Conservation (phyloP, 1,284 basidiomycete species). For the Laetiporus sulphureus region DNA sequence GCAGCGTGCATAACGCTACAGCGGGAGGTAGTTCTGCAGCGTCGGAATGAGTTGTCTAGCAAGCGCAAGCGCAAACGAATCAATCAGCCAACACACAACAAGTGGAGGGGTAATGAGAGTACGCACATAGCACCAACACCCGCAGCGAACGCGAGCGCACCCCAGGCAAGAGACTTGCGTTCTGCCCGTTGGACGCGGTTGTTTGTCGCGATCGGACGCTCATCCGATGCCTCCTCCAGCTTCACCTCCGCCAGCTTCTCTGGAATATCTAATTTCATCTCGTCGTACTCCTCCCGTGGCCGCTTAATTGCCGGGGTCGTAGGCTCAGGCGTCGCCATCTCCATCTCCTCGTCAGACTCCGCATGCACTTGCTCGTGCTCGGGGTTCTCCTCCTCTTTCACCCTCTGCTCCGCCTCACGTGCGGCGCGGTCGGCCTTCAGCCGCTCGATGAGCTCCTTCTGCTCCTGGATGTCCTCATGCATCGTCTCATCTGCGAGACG, state of each 20-base stretch:
- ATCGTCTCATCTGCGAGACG: conserved; percentile 57
- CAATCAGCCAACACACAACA: no score
- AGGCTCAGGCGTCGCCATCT: conserved; percentile 13
- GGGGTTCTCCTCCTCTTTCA: conserved; percentile 17
- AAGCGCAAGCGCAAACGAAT: no score
- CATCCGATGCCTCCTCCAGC: conserved; percentile 36
- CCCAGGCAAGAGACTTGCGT: conserved; percentile 69
- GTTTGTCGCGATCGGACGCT: conserved; percentile 55
- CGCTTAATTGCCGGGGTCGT: conserved; percentile 31
- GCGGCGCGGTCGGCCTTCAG: conserved; percentile 51
- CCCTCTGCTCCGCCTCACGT: conserved; percentile 18
- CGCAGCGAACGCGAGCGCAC: conserved; percentile 65
- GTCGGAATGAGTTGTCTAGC: conserved; percentile 2
- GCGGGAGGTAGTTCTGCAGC: conserved; percentile 3
- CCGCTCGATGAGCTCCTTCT: conserved; percentile 59
- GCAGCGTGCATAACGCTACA: not conserved
- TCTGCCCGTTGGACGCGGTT: no score
- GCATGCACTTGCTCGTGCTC: no score
- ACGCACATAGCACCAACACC: conserved; percentile 68
- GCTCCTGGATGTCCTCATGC: conserved; percentile 63
- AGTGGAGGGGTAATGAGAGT: no score
- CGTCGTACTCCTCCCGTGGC: conserved; percentile 48
- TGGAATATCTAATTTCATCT: no score
- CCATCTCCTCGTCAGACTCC: conserved; percentile 18
- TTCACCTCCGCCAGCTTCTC: conserved; percentile 59